Evolutionary conservation across 2,329 filamentous ascomycete species (phyloP), one percentile per base, ranked within the genome.

Genomic region (Aspergillus sp.): DNA sequence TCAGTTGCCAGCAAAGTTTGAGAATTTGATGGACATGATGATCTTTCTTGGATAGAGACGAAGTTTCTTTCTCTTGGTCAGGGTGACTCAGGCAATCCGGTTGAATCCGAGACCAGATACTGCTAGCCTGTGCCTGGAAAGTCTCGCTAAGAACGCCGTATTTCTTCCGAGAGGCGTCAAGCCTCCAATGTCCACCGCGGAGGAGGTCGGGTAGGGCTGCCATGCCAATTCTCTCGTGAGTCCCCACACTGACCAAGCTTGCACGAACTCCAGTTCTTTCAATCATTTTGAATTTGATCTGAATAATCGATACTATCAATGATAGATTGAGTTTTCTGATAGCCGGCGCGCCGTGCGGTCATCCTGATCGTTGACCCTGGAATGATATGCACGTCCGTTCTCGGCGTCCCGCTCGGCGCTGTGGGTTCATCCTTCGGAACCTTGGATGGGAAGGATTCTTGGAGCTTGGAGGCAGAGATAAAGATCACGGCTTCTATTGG

Each of bases 401-500:
- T 50, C 15, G 48, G 48, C 48, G 48, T 11, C 28, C 30, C 17
- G 30, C 50, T 41, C 13, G 15, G 28, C n/a, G 23, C 23, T 31
- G 11, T 22, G 9, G n/a, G 31, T 41, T 41, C 50, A 53, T 22
- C 50, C 50, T 52, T 49, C 25, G 15, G 22, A 6, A 17, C 22
- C 25, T 50, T 47, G 45, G n/a, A 23, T 23, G 15, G 6, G 13
- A 47, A 48, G 19, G 11, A 49, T 56, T 9, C 22, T 11, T 17
- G 38, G 25, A 51, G 23, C 50, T 56, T 28, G 34, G 52, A 57
- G 50, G 60, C 49, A 61, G 25, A 69, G 72, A 74, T 74, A 74
- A 72, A 70, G 63, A 62, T 54, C 30, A 3, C 8, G 7, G 15
- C 52, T 51, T 51, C 62, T 57, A 73, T 73, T 73, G 70, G 71